Percentiles rank a stretch among this genome's conserved stretches.
Conservation (phyloP, 768 basidiomycete species). For the Tylopilus sp. region DNA sequence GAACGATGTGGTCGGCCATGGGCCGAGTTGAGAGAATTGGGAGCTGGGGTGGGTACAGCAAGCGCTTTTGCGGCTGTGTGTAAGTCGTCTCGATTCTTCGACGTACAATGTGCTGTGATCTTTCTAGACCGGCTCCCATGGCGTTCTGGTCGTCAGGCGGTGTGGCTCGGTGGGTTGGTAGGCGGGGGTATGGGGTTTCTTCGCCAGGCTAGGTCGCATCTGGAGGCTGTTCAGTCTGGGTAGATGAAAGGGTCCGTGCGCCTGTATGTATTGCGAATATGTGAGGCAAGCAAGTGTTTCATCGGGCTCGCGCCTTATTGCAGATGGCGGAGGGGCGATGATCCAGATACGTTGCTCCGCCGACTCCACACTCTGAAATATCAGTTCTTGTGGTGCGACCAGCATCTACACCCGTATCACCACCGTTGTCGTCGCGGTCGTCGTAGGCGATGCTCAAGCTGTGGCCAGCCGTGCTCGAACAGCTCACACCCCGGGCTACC, state of each 20-base stretch:
- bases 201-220: slow-evolving; percentile 34
- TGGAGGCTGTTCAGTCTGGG: slow-evolving; percentile 25
- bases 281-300: neutral
- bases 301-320: neutral
- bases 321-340: slow-evolving; percentile 12
- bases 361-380: slow-evolving; percentile 13
- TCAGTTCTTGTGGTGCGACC: slow-evolving; percentile 10
- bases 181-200: slow-evolving; percentile 53
- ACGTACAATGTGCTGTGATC: neutral
- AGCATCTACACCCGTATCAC: slow-evolving; percentile 2
- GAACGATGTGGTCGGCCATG: slow-evolving; percentile 34
- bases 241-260: slow-evolving; percentile 12
- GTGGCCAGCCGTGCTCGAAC: slow-evolving; percentile 57
- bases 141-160: slow-evolving; percentile 44
- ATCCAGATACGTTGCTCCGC: neutral
- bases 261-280: slow-evolving; percentile 1
- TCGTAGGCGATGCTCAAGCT: slow-evolving; percentile 58
- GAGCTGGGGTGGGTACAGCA: slow-evolving; percentile 65
- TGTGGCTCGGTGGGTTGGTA: slow-evolving; percentile 53
- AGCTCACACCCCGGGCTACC: slow-evolving; percentile 56
- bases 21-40: slow-evolving; percentile 48
- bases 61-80: slow-evolving; percentile 54
- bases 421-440: slow-evolving; percentile 15
- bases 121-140: slow-evolving; percentile 55
- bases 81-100: slow-evolving; percentile 30